phyloP scores from a whole-genome alignment of 176 grass and related monocot genomes.

The Poa pratensis region DNA sequence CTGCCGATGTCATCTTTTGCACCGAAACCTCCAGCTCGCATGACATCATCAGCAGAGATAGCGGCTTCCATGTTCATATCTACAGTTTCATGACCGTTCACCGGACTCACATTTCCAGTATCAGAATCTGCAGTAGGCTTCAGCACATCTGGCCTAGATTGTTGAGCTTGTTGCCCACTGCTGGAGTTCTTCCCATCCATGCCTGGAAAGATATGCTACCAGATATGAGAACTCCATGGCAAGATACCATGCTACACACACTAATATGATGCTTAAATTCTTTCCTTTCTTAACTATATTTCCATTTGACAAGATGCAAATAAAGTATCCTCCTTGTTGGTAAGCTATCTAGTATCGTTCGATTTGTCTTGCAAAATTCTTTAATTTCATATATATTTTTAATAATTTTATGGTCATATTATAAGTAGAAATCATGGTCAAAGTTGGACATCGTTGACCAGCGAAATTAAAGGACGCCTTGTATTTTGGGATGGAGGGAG shows the following conservation, averaged over 20 bases:
- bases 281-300: background rate
- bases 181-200: constrained; percentile 41
- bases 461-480: too few relatives aligned
- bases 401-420: too few relatives aligned
- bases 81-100: constrained; percentile 29
- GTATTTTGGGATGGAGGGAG: too few relatives aligned
- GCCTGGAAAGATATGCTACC: background rate
- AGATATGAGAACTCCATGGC: constrained; percentile 17
- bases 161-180: constrained; percentile 20
- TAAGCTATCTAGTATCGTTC: too few relatives aligned
- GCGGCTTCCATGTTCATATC: constrained; percentile 70
- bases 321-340: background rate
- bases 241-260: background rate
- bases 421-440: too few relatives aligned
- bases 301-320: background rate
- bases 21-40: constrained; percentile 66
- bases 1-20: constrained; percentile 68
- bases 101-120: background rate
- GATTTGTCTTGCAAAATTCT: too few relatives aligned
- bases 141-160: constrained; percentile 6
- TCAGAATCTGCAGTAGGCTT: constrained; percentile 13
- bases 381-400: too few relatives aligned
- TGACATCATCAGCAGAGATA: constrained; percentile 61
- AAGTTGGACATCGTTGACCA: too few relatives aligned
- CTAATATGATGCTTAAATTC: background rate